Evolutionary conservation across 1,139 yeast species (phyloP).

Genomic region (Zygosaccharomyces sapae): DNA sequence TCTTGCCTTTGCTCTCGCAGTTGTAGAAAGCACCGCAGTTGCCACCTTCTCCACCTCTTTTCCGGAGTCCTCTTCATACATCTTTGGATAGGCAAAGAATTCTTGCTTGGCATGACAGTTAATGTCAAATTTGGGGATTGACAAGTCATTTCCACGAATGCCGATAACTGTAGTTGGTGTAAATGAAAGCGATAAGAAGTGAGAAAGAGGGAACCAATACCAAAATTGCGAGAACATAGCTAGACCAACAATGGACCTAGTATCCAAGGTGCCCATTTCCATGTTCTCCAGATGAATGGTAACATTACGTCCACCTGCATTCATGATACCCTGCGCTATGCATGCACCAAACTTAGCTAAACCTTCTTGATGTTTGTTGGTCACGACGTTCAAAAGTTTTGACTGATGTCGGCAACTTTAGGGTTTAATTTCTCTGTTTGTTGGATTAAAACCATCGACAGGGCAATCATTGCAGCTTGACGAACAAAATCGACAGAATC

Average conservation of each 20-base stretch:
- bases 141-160: conserved; percentile 70
- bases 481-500: conserved; percentile 97
- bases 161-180: conserved; percentile 91
- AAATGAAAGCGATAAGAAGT: conserved; percentile 85
- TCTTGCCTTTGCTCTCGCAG: conserved; percentile 87
- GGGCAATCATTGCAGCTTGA: conserved; percentile 93
- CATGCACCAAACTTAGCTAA: conserved; percentile 98
- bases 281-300: conserved; percentile 85
- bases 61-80: conserved; percentile 71
- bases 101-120: conserved; percentile 79
- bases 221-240: conserved; percentile 89
- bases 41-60: conserved; percentile 86
- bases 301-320: conserved; percentile 98
- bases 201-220: conserved; percentile 98
- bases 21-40: conserved; percentile 91
- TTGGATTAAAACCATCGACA: conserved; percentile 88
- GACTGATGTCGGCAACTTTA: conserved; percentile 72
- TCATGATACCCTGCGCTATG: conserved; percentile 93
- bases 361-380: conserved; percentile 92
- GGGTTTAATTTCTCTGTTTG: conserved; percentile 85
- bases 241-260: conserved; percentile 88
- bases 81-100: conserved; percentile 85
- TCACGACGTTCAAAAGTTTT: conserved; percentile 65
- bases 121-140: conserved; percentile 78
- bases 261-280: conserved; percentile 88